A percentile compares a stretch with the other conserved stretches of the same genome.
Conservation (phyloP, 495 filamentous ascomycete genomes). For the Hypoxylon intermedium region DNA sequence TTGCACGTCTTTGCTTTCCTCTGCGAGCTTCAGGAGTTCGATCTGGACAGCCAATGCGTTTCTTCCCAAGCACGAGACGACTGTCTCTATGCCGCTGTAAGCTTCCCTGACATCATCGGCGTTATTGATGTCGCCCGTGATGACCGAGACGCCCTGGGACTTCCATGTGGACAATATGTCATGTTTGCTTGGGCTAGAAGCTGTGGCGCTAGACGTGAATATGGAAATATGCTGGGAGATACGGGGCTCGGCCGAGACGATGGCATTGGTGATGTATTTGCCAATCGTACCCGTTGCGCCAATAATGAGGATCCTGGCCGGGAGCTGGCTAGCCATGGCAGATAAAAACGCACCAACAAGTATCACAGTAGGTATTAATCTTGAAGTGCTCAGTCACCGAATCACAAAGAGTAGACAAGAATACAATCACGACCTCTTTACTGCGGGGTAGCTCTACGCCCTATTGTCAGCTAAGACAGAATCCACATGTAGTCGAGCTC, state of each 20-base stretch:
- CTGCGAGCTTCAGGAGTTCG: slow-evolving; percentile 64
- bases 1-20: slow-evolving; percentile 60
- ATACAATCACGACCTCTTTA: background rate
- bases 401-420: background rate
- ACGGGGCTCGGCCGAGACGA: slow-evolving; percentile 60
- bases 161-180: slow-evolving; percentile 56
- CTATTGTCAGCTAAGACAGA: background rate
- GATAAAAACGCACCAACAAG: background rate
- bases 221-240: slow-evolving; percentile 62
- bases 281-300: slow-evolving; percentile 76
- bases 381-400: background rate
- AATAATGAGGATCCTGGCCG: slow-evolving; percentile 68
- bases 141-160: slow-evolving; percentile 59
- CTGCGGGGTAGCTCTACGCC: background rate
- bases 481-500: background rate
- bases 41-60: slow-evolving; percentile 64
- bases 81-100: slow-evolving; percentile 67
- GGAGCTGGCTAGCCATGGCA: slow-evolving; percentile 43
- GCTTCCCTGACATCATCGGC: slow-evolving; percentile 60
- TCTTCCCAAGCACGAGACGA: slow-evolving; percentile 70
- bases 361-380: background rate
- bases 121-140: slow-evolving; percentile 66
- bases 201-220: slow-evolving; percentile 67
- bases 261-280: slow-evolving; percentile 64
- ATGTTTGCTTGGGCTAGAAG: slow-evolving; percentile 52